Percentiles rank a stretch among this genome's conserved stretches.
Evolutionary conservation across 768 basidiomycete species (phyloP).

Genomic region (Pleurotus sapidus): DNA sequence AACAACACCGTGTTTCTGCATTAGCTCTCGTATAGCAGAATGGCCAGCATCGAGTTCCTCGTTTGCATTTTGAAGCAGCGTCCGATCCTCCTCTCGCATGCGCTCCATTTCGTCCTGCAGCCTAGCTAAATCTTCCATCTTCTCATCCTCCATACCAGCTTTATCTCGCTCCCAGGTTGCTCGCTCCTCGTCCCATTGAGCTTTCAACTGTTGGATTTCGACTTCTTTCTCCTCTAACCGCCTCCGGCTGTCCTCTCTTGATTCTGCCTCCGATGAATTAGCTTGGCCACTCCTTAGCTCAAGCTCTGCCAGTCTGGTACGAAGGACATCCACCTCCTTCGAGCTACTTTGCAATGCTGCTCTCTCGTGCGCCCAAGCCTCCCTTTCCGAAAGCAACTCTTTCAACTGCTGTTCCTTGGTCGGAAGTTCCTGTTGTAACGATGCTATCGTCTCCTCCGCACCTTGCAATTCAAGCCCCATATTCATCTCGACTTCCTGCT

Average conservation of each 20-base stretch:
- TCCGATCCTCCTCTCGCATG: constrained; percentile 35
- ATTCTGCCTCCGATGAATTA: constrained; percentile 36
- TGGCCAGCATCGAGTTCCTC: constrained; percentile 52
- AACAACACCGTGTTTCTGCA: constrained; percentile 57
- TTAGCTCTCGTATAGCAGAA: constrained; percentile 44
- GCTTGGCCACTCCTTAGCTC: constrained; percentile 40
- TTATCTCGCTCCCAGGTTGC: constrained; percentile 50
- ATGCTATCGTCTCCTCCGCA: constrained; percentile 61
- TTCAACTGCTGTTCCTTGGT: constrained; percentile 45
- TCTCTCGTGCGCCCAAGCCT: constrained; percentile 48
- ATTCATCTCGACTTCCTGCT: constrained; percentile 63
- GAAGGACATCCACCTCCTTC: constrained; percentile 35
- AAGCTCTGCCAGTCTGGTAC: constrained; percentile 37
- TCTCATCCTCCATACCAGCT: constrained; percentile 45
- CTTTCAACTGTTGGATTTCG: constrained; percentile 32
- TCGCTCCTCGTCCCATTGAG: constrained; percentile 41
- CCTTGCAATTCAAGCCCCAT: constrained; percentile 64
- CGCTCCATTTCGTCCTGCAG: constrained; percentile 49
- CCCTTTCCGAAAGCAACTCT: constrained; percentile 45
- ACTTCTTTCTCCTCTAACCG: constrained; percentile 41
- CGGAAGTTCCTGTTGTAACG: constrained; percentile 53
- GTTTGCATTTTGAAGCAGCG: constrained; percentile 31
- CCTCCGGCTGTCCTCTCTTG: constrained; percentile 25
- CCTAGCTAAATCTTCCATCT: constrained; percentile 41
- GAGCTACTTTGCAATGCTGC: constrained; percentile 36